These are phyloP conservation scores for Nicotiana tabacum DNA, from an alignment of 257 asterid genomes.

Conservation along the genomic window DNA sequence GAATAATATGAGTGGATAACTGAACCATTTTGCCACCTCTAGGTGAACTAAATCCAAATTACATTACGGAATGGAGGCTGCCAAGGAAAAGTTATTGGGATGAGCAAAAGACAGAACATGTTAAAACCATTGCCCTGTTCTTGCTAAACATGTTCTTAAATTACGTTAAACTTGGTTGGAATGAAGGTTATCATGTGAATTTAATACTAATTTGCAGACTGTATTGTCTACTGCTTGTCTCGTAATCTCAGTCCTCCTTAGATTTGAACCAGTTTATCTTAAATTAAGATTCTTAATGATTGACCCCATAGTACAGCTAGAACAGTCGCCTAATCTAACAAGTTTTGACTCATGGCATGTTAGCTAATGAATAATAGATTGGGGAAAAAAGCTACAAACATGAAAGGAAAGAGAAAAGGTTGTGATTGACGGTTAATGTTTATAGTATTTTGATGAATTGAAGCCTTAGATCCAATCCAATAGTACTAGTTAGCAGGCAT, in stretches of 20 bases:
- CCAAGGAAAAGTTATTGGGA: not conserved
- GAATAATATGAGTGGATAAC: too few species aligned
- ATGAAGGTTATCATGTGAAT: not conserved
- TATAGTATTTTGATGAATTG: not conserved
- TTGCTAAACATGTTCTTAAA: not conserved
- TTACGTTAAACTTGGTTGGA: constrained; percentile 1
- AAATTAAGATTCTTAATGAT: constrained; percentile 4
- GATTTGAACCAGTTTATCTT: not conserved
- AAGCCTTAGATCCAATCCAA: not conserved
- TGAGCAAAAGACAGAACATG: not conserved
- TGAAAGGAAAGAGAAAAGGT: not conserved
- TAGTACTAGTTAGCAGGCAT: not conserved
- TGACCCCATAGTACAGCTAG: not conserved
- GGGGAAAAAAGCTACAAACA: not conserved
- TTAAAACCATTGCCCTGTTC: constrained; percentile 6
- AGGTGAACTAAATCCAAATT: not conserved
- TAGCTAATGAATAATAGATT: not conserved
- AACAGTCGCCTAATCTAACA: not conserved
- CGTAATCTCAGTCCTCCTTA: not conserved
- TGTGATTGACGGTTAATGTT: not conserved
- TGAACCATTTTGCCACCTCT: too few species aligned
- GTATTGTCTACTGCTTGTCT: constrained; percentile 1
- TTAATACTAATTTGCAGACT: not conserved
- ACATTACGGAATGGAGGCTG: not conserved
- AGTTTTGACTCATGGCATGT: not conserved